A percentile compares a stretch with the other conserved stretches of the same genome.
phyloP scores from a whole-genome alignment of 129 eudicot genomes.

The Arctium lappa region DNA sequence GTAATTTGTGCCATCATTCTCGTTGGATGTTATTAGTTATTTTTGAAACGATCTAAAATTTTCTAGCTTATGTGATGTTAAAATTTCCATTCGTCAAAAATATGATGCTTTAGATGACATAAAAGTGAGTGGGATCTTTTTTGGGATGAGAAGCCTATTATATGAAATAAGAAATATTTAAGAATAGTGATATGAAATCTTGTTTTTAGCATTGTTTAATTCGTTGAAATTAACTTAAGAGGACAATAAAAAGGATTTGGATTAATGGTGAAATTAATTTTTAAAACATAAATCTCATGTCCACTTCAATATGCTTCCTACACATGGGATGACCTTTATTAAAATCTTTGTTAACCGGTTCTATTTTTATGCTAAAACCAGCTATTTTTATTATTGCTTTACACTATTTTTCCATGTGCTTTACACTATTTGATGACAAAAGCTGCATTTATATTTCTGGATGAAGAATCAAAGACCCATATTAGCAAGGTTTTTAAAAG shows the following conservation, averaged over 20 bases:
- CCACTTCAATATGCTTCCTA: neutral
- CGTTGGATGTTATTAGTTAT: neutral
- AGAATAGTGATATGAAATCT: slow-evolving; percentile 1
- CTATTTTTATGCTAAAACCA: neutral
- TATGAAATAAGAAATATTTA: neutral
- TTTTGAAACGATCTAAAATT: neutral
- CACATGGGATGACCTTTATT: neutral
- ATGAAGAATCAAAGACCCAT: neutral
- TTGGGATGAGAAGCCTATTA: neutral
- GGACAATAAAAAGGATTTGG: slow-evolving; percentile 9
- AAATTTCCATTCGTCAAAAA: neutral
- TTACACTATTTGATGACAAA: neutral
- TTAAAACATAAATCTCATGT: neutral
- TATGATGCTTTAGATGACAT: neutral
- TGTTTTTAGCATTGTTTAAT: neutral
- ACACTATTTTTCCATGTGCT: neutral
- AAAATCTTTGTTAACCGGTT: neutral
- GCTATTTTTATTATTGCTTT: no score
- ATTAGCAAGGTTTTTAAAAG: neutral
- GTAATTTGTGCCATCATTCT: neutral
- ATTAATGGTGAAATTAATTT: slow-evolving; percentile 12
- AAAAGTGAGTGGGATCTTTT: neutral
- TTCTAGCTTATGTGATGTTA: neutral
- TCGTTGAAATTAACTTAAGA: neutral
- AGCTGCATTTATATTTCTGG: neutral